Conservation (phyloP, 352 stramenopile genomes). For the Globisporangium solare region DNA sequence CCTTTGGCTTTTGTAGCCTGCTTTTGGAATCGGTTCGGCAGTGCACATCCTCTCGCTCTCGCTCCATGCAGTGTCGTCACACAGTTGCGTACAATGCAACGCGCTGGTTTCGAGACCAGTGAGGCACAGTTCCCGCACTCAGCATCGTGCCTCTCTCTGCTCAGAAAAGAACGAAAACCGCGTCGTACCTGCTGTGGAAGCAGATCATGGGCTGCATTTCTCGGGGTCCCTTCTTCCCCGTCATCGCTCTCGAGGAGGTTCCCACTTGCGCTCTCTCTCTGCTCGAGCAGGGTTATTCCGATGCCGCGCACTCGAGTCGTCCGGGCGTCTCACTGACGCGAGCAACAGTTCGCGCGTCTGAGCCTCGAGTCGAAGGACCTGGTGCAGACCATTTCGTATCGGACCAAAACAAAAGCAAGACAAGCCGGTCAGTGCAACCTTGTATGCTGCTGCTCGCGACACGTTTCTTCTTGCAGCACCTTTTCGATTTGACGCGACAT, state of each 20-base stretch:
- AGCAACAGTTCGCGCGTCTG: constrained; percentile 41
- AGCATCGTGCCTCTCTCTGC: background rate
- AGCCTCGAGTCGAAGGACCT: constrained; percentile 29
- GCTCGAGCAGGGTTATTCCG: constrained; percentile 4
- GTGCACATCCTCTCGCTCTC: constrained; percentile 28
- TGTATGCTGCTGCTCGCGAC: background rate
- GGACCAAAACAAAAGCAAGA: background rate
- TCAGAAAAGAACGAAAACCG: background rate
- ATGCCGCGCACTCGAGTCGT: background rate
- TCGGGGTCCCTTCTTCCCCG: background rate
- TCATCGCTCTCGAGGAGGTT: background rate
- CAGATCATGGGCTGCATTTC: constrained; percentile 7
- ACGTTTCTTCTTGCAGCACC: constrained; percentile 14
- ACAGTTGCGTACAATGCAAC: constrained; percentile 44
- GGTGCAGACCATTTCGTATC: background rate
- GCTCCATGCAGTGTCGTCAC: constrained; percentile 56
- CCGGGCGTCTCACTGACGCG: constrained; percentile 3
- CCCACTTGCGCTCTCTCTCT: constrained; percentile 9
- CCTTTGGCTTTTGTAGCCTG: constrained; percentile 8
- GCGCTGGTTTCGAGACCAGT: constrained; percentile 24
- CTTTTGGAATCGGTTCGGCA: constrained; percentile 2
- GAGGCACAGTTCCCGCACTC: background rate
- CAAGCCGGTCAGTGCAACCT: background rate
- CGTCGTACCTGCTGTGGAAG: constrained; percentile 10
- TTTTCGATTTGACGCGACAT: constrained; percentile 31